Base-by-base conservation (phyloP, 1,284 basidiomycete species). In the Coriolopsis trogii region DNA sequence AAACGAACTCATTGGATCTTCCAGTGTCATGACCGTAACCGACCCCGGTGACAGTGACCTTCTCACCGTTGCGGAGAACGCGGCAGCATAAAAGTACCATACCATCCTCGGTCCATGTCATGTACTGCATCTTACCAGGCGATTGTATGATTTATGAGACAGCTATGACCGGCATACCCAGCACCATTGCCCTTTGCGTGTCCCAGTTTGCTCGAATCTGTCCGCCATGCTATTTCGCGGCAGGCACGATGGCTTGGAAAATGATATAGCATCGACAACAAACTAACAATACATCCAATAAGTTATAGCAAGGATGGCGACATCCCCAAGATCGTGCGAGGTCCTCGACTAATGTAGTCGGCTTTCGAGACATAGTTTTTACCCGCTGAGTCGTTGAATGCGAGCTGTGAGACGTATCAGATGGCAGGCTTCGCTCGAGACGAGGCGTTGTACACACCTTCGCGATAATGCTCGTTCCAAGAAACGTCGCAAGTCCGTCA, bases 21-120 rank as follows among this genome's bases (percentile, higher is more conserved):
- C 21, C 38, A 93, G 91, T 83, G 93, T 98, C 71, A 96, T 98
- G 93, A 95, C 95, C 66, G 87, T 99, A 75, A 81, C 89, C 67
- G 95, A 98, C 79, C 92, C 91, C 65, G 97, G 96, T 74, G 96
- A 99, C 82, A 95, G 93, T 65, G 96, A 98, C 77, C 83, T 99
- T 60, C 83, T 92, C 65, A 85, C 76, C 69, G 84, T 89, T 51
- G 85, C 88, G 50, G 88, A 89, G 73, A 82, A 75, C 44, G 80
- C 74, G 53, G 75, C 81, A 43, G 71, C 73, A 63, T 80, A 71
- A 73, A 67, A 63, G 46, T 50, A 53, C 52, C 46, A 47, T 49
- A 53, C 31, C 48, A 37, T 49, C 46, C 50, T 44, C 49, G 36
- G 41, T 42, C 46, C 33, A 39, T 51, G 44, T 40, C 49, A 51